Percentiles rank a stretch among this genome's conserved stretches.
phyloP scores from a whole-genome alignment of 345 rosid genomes.

The Psidium friedrichsthalianum region DNA sequence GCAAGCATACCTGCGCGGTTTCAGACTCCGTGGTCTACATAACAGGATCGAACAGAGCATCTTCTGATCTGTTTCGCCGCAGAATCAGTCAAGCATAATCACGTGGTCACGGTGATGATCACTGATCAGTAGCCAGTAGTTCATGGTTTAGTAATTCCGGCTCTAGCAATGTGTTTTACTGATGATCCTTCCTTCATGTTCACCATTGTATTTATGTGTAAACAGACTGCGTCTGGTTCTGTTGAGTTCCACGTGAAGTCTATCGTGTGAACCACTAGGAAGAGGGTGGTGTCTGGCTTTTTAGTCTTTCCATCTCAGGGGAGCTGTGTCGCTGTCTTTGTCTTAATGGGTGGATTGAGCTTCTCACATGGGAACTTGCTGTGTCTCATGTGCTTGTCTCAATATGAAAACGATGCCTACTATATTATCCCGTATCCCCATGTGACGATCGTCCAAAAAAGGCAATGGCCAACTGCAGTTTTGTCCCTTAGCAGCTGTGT shows the following conservation, averaged over 20 bases:
- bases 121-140: background rate
- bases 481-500: background rate
- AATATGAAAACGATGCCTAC: background rate
- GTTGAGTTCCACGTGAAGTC: background rate
- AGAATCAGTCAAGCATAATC: background rate
- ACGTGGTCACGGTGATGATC: background rate
- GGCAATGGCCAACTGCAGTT: background rate
- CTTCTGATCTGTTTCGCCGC: background rate
- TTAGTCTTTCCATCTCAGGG: background rate
- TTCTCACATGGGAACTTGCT: background rate
- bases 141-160: background rate
- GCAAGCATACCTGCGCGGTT: slow-evolving; percentile 5
- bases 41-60: background rate
- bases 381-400: background rate
- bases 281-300: background rate
- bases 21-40: background rate
- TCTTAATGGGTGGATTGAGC: background rate
- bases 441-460: background rate
- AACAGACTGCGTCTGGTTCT: background rate
- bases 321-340: background rate
- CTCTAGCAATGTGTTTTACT: background rate
- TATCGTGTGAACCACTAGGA: background rate
- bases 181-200: background rate
- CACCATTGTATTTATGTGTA: background rate
- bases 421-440: background rate